A percentile compares a stretch with the other conserved stretches of the same genome.
phyloP scores from a whole-genome alignment of 805 yeast genomes.

The Alloascoidea africana region DNA sequence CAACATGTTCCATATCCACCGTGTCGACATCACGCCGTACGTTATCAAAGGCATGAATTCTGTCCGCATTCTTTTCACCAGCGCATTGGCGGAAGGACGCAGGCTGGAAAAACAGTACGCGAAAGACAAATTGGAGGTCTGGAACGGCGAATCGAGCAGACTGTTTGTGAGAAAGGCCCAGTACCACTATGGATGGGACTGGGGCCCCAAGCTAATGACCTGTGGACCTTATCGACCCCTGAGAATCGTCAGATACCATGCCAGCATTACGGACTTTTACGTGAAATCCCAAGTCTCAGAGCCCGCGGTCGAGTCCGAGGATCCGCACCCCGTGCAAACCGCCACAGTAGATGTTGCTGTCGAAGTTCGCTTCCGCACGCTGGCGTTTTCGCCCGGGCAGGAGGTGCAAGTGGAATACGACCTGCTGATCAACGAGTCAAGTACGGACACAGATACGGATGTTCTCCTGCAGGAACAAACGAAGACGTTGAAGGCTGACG shows the following conservation, averaged over 20 bases:
- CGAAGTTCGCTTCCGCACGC: constrained; percentile 12
- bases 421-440: constrained; percentile 9
- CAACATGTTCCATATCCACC: constrained; percentile 27
- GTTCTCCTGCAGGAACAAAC: constrained; percentile 18
- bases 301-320: neutral
- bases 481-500: constrained; percentile 25
- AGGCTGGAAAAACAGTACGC: constrained; percentile 16
- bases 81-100: constrained; percentile 22
- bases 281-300: constrained; percentile 7
- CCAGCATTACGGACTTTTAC: constrained; percentile 10
- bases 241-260: constrained; percentile 13
- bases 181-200: constrained; percentile 43
- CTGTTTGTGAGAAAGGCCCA: constrained; percentile 34
- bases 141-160: constrained; percentile 29
- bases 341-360: constrained; percentile 4
- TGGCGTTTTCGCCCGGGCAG: constrained; percentile 26
- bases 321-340: neutral
- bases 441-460: constrained; percentile 7
- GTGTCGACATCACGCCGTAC: constrained; percentile 15
- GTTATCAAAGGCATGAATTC: constrained; percentile 14
- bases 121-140: constrained; percentile 16
- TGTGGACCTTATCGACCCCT: constrained; percentile 30
- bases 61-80: constrained; percentile 21
- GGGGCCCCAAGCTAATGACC: constrained; percentile 28
- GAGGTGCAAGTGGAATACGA: constrained; percentile 23